These are phyloP conservation scores for Closterium sp. DNA, from an alignment of 139 green algal species.

Conservation along the genomic window DNA sequence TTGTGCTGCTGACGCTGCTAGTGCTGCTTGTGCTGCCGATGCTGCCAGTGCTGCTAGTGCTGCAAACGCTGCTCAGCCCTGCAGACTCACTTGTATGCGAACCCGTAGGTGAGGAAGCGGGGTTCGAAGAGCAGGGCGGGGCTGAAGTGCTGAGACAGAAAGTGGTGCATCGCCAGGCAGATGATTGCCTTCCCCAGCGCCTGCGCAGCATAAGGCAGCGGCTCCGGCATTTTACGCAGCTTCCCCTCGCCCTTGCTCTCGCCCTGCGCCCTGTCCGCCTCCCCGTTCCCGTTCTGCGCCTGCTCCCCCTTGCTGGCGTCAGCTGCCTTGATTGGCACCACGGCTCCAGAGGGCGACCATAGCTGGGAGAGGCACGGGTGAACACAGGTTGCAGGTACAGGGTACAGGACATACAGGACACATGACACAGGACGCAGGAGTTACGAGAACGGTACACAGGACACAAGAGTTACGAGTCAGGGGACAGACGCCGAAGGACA, in stretches of 20 bases:
- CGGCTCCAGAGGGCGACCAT: neutral
- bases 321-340: neutral
- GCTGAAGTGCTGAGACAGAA: neutral
- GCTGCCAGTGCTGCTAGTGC: too few relatives aligned
- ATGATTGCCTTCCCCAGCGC: conserved; percentile 7
- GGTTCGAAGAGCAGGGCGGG: neutral
- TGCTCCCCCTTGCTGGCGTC: neutral
- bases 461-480: too few relatives aligned
- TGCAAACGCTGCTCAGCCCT: neutral
- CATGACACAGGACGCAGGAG: too few relatives aligned
- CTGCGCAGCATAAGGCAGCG: neutral
- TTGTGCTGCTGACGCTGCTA: too few relatives aligned
- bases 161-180: conserved; percentile 22
- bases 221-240: neutral
- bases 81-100: neutral
- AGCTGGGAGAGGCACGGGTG: neutral
- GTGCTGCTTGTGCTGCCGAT: too few relatives aligned
- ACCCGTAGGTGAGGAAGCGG: neutral
- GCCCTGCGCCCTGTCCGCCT: neutral
- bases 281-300: neutral
- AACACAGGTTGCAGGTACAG: too few relatives aligned
- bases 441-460: too few relatives aligned
- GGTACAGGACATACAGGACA: too few relatives aligned
- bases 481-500: too few relatives aligned
- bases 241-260: neutral